Evolutionary conservation across 331 rosid species (phyloP), one percentile per base, ranked within the genome.

Genomic region (Rhamnella rubrinervis): DNA sequence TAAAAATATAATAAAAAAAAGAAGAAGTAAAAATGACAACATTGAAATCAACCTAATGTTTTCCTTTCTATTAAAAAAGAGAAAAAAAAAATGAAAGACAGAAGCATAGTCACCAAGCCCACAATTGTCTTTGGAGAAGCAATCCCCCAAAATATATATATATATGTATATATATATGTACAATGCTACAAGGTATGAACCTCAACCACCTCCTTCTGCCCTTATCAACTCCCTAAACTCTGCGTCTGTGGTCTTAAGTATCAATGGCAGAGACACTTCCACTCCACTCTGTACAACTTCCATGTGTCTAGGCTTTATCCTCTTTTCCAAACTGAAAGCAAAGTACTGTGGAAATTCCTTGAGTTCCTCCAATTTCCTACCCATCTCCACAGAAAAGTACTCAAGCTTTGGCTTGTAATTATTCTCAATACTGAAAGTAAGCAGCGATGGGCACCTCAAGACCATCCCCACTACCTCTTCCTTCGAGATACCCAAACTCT

Each of bases 341-440:
- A 93, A 90, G 55, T 85, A 93, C 79, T 93, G 97, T 71, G 98
- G 97, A 62, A 93, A 93, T 26, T 77, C 91, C 71, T 72, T 88
- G 65, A 93, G 59, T 20, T 91, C 96, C 81, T 78, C 87, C 78
- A 91, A 63, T 20, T 69, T 75, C 68, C 81, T 73, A 19, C 73
- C 78, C 95, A 93, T 93, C 47, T 79, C 95, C 56, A 12, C 75
- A 26, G 71, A 39, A 61, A 93, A 83, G 49, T 77, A 93, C 73
- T 87, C 91, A 67, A 79, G 83, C 70, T 93, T 93, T 0, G 98
- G 98, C 85, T 73, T 74, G 37, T 77, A 93, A 63, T 87, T 93
- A n/a, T 93, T 93, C 53, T 87, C 98, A 21, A 93, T 85, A 21
- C 96, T 93, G 82, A 88, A 93, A 35, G 98, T 93, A 6, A 93